phyloP scores from a whole-genome alignment of 768 basidiomycete genomes.

The Tulasnella sp. region DNA sequence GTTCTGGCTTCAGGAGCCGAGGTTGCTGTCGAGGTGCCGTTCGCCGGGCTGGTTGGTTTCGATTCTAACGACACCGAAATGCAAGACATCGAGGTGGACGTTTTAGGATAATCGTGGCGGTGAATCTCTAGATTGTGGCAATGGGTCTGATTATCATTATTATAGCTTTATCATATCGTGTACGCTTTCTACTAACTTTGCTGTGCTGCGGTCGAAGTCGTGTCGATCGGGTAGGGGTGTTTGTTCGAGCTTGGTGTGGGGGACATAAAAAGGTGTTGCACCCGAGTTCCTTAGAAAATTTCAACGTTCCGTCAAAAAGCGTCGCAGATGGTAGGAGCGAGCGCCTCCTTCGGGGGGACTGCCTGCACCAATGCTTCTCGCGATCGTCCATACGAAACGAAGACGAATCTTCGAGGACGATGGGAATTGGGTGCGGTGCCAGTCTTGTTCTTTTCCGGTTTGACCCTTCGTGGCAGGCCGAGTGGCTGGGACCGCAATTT shows the following conservation, averaged over 20 bases:
- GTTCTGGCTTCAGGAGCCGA: not conserved
- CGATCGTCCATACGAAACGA: conserved; percentile 19
- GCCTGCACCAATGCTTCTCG: conserved; percentile 16
- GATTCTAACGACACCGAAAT: not conserved
- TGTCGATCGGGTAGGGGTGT: not conserved
- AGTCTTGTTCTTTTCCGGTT: conserved; percentile 7
- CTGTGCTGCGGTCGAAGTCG: not conserved
- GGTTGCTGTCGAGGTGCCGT: not conserved
- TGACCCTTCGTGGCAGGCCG: conserved; percentile 10
- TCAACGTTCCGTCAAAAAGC: conserved; percentile 15
- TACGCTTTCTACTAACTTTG: not conserved
- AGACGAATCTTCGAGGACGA: conserved; percentile 10
- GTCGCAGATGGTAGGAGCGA: conserved; percentile 19
- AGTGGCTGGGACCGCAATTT: conserved; percentile 20
- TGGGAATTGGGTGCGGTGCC: conserved; percentile 21
- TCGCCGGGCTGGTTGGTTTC: not conserved
- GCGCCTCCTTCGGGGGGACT: conserved; percentile 8
- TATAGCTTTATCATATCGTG: not conserved
- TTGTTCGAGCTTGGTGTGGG: not conserved
- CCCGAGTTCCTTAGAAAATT: not conserved
- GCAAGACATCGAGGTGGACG: not conserved
- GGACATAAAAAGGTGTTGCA: not conserved
- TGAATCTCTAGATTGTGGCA: not conserved
- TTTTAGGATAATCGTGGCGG: not conserved
- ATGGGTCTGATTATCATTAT: not conserved